A percentile compares a stretch with the other conserved stretches of the same genome.
Conservation (phyloP, 2,329 filamentous ascomycete genomes). For the Diaporthe sp. region DNA sequence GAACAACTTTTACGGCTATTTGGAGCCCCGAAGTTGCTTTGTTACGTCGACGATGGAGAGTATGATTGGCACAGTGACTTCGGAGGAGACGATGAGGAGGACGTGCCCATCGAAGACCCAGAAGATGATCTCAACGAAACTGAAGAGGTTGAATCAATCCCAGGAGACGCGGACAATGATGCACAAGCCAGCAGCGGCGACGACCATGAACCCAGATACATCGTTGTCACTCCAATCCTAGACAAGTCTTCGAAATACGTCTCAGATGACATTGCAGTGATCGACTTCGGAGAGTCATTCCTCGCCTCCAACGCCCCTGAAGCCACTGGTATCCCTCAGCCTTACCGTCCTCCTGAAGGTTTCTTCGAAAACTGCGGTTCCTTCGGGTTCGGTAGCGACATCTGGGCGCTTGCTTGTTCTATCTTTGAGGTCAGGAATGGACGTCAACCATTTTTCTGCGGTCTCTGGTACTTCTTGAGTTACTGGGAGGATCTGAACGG, state of each 20-base stretch:
- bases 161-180: too few species aligned
- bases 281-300: conserved; percentile 13
- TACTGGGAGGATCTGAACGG: background rate
- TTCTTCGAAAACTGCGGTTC: background rate
- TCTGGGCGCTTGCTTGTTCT: background rate
- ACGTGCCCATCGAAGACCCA: too few species aligned
- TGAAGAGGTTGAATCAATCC: background rate
- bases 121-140: too few species aligned
- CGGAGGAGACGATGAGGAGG: background rate
- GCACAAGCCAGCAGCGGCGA: too few species aligned
- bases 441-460: too few species aligned
- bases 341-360: background rate
- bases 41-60: conserved; percentile 1
- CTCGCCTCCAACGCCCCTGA: background rate
- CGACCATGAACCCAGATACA: background rate
- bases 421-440: conserved; percentile 1
- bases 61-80: conserved; percentile 5
- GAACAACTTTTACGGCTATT: too few species aligned
- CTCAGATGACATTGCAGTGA: conserved; percentile 8
- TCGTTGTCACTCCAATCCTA: background rate
- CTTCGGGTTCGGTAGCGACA: background rate
- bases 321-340: background rate
- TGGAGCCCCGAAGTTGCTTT: background rate
- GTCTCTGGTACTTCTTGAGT: too few species aligned
- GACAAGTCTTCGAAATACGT: background rate